Evolutionary conservation across 129 eudicot genomes (phyloP).

Genomic region (Heracleum sosnowskyi): DNA sequence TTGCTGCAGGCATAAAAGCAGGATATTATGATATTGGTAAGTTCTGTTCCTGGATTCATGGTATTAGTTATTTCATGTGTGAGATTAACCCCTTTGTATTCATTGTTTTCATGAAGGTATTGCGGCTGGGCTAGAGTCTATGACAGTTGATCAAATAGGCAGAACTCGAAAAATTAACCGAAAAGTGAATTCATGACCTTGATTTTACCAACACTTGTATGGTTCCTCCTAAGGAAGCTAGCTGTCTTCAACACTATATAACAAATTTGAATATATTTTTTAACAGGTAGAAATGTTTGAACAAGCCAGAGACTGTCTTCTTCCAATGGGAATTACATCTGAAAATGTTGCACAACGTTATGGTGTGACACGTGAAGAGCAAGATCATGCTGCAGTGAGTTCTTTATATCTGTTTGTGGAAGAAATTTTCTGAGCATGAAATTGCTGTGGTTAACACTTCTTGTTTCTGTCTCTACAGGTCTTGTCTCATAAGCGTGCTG

Average conservation of each 20-base stretch:
- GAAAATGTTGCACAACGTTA: constrained; percentile 63
- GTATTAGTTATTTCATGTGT: background rate
- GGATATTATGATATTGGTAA: constrained; percentile 82
- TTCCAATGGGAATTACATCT: constrained; percentile 72
- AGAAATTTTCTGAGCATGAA: background rate
- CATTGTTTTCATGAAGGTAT: constrained; percentile 30
- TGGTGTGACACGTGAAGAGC: constrained; percentile 63
- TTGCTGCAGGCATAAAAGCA: constrained; percentile 77
- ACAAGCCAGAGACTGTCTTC: constrained; percentile 67
- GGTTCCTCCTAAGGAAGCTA: background rate
- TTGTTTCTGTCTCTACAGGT: constrained; percentile 22
- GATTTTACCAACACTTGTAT: background rate
- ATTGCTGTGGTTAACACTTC: background rate
- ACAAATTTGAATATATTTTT: background rate
- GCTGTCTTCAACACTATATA: background rate
- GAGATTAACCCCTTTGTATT: background rate
- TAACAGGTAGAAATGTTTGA: constrained; percentile 44
- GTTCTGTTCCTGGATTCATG: background rate
- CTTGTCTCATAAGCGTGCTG: constrained; percentile 58
- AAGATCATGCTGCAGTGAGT: constrained; percentile 66
- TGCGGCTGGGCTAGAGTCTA: constrained; percentile 64
- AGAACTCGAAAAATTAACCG: constrained; percentile 29
- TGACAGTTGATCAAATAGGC: constrained; percentile 38
- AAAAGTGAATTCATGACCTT: constrained; percentile 27
- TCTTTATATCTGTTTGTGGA: background rate